A percentile compares a stretch with the other conserved stretches of the same genome.
These are phyloP conservation scores for Takashimella tepidaria DNA, from an alignment of 1,284 basidiomycete genomes.

Conservation along the genomic window DNA sequence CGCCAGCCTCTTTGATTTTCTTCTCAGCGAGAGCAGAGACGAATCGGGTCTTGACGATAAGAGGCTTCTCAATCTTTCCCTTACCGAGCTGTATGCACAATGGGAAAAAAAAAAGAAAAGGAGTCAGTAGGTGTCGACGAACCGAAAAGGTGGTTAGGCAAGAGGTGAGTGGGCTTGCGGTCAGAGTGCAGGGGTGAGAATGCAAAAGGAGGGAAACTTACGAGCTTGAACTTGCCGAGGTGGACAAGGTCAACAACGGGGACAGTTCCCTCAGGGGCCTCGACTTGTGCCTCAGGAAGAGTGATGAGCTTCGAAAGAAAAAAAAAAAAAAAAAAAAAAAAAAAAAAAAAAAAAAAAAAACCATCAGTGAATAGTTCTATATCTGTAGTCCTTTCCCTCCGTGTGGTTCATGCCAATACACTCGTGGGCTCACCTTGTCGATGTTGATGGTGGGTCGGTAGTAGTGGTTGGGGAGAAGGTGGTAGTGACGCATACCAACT, in stretches of 20 bases:
- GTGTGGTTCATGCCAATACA: too few relatives aligned
- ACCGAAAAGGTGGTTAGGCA: neutral
- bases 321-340: neutral
- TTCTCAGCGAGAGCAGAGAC: constrained; percentile 81
- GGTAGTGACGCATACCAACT: constrained; percentile 98
- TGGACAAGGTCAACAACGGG: constrained; percentile 85
- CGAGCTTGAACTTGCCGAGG: constrained; percentile 84
- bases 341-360: too few relatives aligned
- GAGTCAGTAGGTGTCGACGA: constrained; percentile 1
- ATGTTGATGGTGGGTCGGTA: constrained; percentile 96
- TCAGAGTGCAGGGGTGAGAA: too few relatives aligned
- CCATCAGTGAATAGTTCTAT: too few relatives aligned
- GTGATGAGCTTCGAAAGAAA: constrained; percentile 40
- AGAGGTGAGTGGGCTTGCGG: neutral
- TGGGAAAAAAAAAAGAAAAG: too few relatives aligned
- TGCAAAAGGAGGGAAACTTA: constrained; percentile 17
- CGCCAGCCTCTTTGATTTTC: constrained; percentile 78
- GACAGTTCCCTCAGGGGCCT: constrained; percentile 55
- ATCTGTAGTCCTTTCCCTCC: too few relatives aligned
- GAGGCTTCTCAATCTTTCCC: constrained; percentile 55
- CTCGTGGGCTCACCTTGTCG: constrained; percentile 67
- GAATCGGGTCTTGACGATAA: constrained; percentile 94
- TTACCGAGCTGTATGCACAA: constrained; percentile 49
- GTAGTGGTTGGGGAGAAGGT: constrained; percentile 82
- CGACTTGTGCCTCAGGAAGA: constrained; percentile 48